Conservation (phyloP, 371 early-diverging fungal species). For the Actinomucor elegans region DNA sequence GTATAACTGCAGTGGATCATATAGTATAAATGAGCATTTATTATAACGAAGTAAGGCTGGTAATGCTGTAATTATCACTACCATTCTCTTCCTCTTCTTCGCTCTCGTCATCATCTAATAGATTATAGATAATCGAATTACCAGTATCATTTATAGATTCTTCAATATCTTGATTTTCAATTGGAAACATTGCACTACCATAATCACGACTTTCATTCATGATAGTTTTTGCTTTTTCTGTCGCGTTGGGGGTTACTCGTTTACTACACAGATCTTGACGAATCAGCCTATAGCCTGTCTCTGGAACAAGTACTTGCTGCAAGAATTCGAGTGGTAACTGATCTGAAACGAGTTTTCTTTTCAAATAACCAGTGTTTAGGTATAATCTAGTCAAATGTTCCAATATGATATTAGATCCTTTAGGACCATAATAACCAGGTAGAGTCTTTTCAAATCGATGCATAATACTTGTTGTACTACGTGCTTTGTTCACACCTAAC, state of each 20-base stretch:
- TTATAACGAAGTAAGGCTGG: too few species aligned
- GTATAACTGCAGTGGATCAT: too few species aligned
- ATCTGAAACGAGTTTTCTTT: slow-evolving; percentile 27
- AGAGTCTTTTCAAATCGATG: slow-evolving; percentile 37
- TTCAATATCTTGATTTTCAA: not conserved
- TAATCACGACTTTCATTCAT: slow-evolving; percentile 28
- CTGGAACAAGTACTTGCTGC: slow-evolving; percentile 60
- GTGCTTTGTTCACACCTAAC: slow-evolving; percentile 45
- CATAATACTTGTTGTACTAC: slow-evolving; percentile 44
- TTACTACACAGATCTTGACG: slow-evolving; percentile 28
- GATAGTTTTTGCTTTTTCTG: slow-evolving; percentile 10
- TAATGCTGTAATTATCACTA: not conserved
- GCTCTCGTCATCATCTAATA: not conserved
- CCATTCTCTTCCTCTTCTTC: not conserved
- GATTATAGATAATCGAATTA: not conserved
- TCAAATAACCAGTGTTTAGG: slow-evolving; percentile 31
- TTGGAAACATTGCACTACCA: slow-evolving; percentile 22
- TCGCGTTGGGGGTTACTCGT: not conserved
- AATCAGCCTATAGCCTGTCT: slow-evolving; percentile 51
- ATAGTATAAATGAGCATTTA: too few species aligned
- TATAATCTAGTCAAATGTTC: slow-evolving; percentile 32
- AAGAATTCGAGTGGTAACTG: slow-evolving; percentile 54
- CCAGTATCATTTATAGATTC: too few species aligned
- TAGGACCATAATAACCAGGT: slow-evolving; percentile 65
- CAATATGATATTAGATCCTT: slow-evolving; percentile 38